Evolutionary conservation across 495 filamentous ascomycete species (phyloP).

Genomic region (Echria macrotheca): DNA sequence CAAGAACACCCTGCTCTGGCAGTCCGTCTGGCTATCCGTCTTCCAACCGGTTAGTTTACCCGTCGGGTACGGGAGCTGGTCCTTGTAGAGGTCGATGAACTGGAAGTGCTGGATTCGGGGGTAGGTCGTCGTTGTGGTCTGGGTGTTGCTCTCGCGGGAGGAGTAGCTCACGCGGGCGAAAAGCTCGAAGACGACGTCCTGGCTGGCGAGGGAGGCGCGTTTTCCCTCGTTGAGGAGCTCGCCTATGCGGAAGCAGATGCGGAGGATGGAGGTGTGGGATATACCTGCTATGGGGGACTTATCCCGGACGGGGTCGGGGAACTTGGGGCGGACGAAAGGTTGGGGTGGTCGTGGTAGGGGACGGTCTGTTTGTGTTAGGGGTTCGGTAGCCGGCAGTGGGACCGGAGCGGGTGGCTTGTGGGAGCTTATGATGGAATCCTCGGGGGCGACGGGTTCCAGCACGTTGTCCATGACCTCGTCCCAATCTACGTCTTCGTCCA

Average conservation of each 20-base stretch:
- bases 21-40: slow-evolving; percentile 39
- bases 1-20: slow-evolving; percentile 41
- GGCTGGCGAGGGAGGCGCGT: slow-evolving; percentile 25
- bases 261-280: slow-evolving; percentile 39
- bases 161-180: slow-evolving; percentile 53
- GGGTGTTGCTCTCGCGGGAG: slow-evolving; percentile 35
- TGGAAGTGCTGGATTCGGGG: slow-evolving; percentile 54
- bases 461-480: slow-evolving; percentile 22
- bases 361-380: background rate
- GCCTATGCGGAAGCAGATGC: slow-evolving; percentile 58
- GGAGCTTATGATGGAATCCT: too few species aligned
- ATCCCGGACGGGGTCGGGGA: slow-evolving; percentile 44
- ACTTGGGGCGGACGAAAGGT: slow-evolving; percentile 44
- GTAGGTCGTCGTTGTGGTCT: too few species aligned
- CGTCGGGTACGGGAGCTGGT: slow-evolving; percentile 45
- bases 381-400: background rate
- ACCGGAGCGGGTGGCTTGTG: too few species aligned
- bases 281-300: slow-evolving; percentile 49
- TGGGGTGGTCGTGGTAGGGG: background rate
- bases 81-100: slow-evolving; percentile 55
- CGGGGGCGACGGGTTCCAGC: background rate
- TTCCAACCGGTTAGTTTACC: slow-evolving; percentile 48
- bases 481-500: slow-evolving; percentile 36
- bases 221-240: slow-evolving; percentile 47
- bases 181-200: slow-evolving; percentile 50